These are phyloP conservation scores for Limonium bicolor DNA, from an alignment of 148 eudicot species.

Conservation along the genomic window DNA sequence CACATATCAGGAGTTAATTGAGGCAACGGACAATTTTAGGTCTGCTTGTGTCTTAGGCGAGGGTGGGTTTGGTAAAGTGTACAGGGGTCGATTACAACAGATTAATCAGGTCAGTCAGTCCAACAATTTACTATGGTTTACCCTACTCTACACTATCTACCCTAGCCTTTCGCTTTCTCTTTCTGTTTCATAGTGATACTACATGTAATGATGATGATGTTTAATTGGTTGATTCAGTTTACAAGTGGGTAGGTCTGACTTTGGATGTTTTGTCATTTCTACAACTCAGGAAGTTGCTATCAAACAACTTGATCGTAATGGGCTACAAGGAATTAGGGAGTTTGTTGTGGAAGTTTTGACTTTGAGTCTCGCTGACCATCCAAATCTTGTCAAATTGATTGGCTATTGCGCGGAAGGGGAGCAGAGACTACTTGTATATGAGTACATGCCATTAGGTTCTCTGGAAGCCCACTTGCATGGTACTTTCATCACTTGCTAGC, in stretches of 20 bases:
- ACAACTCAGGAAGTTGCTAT: constrained; percentile 60
- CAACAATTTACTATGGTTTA: too few species aligned
- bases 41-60: constrained; percentile 3
- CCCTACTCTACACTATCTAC: too few species aligned
- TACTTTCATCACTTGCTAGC: too few species aligned
- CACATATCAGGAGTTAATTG: constrained; percentile 6
- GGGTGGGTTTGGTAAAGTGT: constrained; percentile 9
- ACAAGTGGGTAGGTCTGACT: too few species aligned
- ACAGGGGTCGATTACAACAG: constrained; percentile 7
- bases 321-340: constrained; percentile 61
- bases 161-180: too few species aligned
- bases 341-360: constrained; percentile 77
- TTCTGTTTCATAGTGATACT: too few species aligned
- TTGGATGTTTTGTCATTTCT: too few species aligned
- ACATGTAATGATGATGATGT: too few species aligned
- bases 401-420: constrained; percentile 87
- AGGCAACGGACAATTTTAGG: constrained; percentile 7
- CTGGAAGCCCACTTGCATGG: constrained; percentile 72
- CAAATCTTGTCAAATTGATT: constrained; percentile 70
- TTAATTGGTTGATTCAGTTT: too few species aligned
- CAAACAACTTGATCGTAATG: constrained; percentile 66
- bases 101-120: constrained; percentile 7
- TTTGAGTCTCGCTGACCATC: constrained; percentile 52
- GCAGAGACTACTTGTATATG: constrained; percentile 76
- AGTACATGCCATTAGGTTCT: constrained; percentile 79